Percentiles rank a stretch among this genome's conserved stretches.
Evolutionary conservation across 1,284 basidiomycete genomes (phyloP).

Genomic region (Kwoniella shivajii): DNA sequence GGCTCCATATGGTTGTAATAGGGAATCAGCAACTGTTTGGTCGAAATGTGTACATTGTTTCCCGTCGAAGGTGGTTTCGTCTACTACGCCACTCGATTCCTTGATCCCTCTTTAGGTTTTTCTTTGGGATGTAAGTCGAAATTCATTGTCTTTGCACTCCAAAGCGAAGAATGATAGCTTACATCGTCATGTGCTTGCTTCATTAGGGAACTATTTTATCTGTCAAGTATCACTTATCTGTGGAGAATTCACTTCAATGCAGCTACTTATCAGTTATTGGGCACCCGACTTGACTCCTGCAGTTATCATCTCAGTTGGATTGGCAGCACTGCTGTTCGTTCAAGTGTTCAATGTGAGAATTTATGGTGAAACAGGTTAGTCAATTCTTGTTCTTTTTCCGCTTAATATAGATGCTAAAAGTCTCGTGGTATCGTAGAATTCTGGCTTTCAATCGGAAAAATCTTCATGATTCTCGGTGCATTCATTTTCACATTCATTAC

Average conservation of each 20-base stretch:
- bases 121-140: conserved; percentile 20
- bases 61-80: conserved; percentile 17
- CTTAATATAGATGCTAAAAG: neutral
- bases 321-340: conserved; percentile 17
- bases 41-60: conserved; percentile 13
- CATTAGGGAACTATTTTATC: conserved; percentile 23
- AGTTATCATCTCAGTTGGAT: conserved; percentile 19
- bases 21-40: conserved; percentile 12
- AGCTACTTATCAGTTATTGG: conserved; percentile 24
- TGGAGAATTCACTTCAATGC: conserved; percentile 26
- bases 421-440: conserved; percentile 10
- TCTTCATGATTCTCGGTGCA: conserved; percentile 26
- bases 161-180: too few relatives aligned
- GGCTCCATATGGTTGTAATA: neutral
- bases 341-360: conserved; percentile 21
- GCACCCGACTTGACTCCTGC: conserved; percentile 22
- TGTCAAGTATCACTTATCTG: conserved; percentile 23
- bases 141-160: neutral
- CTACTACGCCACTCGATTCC: conserved; percentile 9
- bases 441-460: conserved; percentile 26
- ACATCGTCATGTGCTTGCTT: too few relatives aligned
- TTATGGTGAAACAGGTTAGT: conserved; percentile 12
- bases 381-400: neutral
- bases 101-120: conserved; percentile 23
- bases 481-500: conserved; percentile 34